Conservation (phyloP, 805 yeast genomes). For the Wickerhamiella occidentalis region DNA sequence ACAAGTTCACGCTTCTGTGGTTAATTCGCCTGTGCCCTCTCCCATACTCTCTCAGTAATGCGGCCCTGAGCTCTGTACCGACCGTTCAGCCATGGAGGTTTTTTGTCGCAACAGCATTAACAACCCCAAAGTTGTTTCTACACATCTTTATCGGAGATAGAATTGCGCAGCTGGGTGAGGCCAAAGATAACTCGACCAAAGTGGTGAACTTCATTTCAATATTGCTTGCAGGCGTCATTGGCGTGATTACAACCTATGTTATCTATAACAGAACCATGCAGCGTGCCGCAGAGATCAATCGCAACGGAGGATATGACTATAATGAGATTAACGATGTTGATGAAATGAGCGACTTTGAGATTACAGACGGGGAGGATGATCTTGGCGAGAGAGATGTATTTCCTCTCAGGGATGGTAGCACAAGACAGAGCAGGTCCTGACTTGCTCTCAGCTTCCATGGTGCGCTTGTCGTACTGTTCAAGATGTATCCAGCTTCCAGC, state of each 20-base stretch:
- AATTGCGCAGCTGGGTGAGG: slow-evolving; percentile 49
- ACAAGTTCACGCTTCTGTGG: slow-evolving; percentile 52
- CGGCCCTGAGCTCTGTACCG: slow-evolving; percentile 82
- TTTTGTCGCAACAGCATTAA: slow-evolving; percentile 54
- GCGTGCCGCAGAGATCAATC: slow-evolving; percentile 11
- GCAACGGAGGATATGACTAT: slow-evolving; percentile 5
- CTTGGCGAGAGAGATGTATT: slow-evolving; percentile 7
- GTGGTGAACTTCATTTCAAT: slow-evolving; percentile 55
- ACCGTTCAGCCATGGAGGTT: slow-evolving; percentile 53
- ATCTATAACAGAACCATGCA: slow-evolving; percentile 43
- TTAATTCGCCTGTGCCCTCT: slow-evolving; percentile 78
- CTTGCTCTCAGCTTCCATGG: too few relatives aligned
- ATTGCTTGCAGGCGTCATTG: slow-evolving; percentile 40
- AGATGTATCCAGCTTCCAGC: too few relatives aligned
- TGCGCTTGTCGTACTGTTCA: too few relatives aligned
- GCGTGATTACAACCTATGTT: slow-evolving; percentile 50
- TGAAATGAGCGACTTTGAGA: slow-evolving; percentile 13
- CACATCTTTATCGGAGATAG: slow-evolving; percentile 70
- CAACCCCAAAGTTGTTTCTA: slow-evolving; percentile 73
- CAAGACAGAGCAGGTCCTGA: neutral
- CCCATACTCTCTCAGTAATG: slow-evolving; percentile 85
- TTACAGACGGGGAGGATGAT: slow-evolving; percentile 7
- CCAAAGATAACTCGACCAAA: slow-evolving; percentile 38
- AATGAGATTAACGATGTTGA: neutral
- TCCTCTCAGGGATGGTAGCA: neutral